Evolutionary conservation across 768 basidiomycete species (phyloP).

Genomic region (Termitomyces titanicus): DNA sequence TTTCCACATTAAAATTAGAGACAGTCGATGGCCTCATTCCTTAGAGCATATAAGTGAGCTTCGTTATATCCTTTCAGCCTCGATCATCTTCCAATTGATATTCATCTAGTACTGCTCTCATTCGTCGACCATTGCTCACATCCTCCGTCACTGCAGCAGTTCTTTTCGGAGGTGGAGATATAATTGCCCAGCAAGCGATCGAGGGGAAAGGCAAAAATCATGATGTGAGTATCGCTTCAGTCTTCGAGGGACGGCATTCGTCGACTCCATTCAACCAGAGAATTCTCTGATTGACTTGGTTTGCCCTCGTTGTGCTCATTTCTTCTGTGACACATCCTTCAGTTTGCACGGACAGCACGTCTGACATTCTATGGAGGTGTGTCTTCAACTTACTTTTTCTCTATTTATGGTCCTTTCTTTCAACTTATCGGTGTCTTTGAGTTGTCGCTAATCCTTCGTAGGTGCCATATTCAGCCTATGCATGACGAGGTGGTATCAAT

Average conservation of each 20-base stretch:
- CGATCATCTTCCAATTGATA: background rate
- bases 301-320: background rate
- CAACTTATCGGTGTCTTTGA: background rate
- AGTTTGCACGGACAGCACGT: slow-evolving; percentile 61
- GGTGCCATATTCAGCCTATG: slow-evolving; percentile 77
- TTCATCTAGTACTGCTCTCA: slow-evolving; percentile 45
- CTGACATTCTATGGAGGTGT: slow-evolving; percentile 72
- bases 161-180: slow-evolving; percentile 71
- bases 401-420: background rate
- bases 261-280: background rate
- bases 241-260: background rate
- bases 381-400: background rate
- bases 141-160: slow-evolving; percentile 64
- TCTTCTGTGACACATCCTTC: background rate
- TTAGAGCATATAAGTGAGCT: slow-evolving; percentile 10
- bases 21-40: slow-evolving; percentile 11
- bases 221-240: slow-evolving; percentile 49
- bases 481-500: slow-evolving; percentile 78
- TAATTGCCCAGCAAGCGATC: slow-evolving; percentile 84
- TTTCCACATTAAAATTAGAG: too few species aligned
- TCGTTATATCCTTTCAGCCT: background rate
- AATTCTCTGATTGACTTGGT: background rate
- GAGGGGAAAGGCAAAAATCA: slow-evolving; percentile 71
- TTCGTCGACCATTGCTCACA: slow-evolving; percentile 57
- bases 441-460: slow-evolving; percentile 9